phyloP scores from a whole-genome alignment of 1,139 yeast species.

The Diutina scorzettiae region DNA sequence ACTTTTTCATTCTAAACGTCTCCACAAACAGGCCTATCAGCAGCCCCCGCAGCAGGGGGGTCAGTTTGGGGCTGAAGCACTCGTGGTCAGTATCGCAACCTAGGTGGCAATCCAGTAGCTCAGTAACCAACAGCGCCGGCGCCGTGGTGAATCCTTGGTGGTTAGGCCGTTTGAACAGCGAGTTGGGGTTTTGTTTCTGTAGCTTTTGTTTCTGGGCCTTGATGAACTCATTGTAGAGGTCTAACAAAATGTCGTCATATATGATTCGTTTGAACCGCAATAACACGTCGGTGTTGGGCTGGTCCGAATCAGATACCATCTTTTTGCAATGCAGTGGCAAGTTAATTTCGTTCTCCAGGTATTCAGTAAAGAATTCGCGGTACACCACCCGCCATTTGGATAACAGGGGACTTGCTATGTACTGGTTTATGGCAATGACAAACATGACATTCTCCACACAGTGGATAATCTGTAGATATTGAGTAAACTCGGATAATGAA shows the following conservation, averaged over 20 bases:
- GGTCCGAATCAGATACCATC: background rate
- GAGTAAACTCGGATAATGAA: background rate
- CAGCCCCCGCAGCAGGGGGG: constrained; percentile 4
- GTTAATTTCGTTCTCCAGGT: constrained; percentile 1
- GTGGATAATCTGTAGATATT: constrained; percentile 1
- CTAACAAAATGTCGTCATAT: constrained; percentile 2
- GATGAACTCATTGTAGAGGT: constrained; percentile 3
- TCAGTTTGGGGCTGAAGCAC: constrained; percentile 5
- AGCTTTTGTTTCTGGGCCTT: constrained; percentile 1
- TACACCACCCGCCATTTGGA: constrained; percentile 1
- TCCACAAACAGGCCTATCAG: constrained; percentile 5
- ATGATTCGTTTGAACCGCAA: constrained; percentile 1
- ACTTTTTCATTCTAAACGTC: background rate
- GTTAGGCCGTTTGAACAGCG: background rate
- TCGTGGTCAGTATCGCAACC: constrained; percentile 5
- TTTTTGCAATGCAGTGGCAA: constrained; percentile 1
- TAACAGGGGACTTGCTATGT: background rate
- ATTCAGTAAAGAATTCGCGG: constrained; percentile 4
- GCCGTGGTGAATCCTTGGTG: background rate
- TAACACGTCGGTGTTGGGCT: constrained; percentile 1
- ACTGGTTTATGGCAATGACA: constrained; percentile 6
- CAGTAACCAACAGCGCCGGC: constrained; percentile 3
- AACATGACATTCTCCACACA: constrained; percentile 3
- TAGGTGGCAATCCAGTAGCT: background rate
- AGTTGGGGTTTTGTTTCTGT: constrained; percentile 3